These are phyloP conservation scores for Dactylellina cionopaga DNA, from an alignment of 2,329 filamentous ascomycete genomes.

Conservation along the genomic window DNA sequence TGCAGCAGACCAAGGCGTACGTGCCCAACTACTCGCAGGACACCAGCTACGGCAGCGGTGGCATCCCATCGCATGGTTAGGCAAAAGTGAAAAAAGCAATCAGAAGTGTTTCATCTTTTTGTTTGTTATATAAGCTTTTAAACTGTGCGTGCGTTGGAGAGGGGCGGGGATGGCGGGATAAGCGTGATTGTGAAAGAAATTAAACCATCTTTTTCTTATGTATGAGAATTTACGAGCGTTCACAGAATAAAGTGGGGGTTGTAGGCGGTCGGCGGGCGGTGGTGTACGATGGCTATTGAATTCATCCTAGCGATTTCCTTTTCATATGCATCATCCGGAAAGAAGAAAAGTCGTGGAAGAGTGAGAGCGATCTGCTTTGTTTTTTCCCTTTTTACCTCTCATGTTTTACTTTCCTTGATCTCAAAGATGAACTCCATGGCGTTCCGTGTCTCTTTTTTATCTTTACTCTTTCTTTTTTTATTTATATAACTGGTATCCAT, in stretches of 20 bases:
- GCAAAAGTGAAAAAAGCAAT: too few relatives aligned
- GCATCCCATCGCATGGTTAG: constrained; percentile 50
- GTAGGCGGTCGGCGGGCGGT: too few relatives aligned
- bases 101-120: too few relatives aligned
- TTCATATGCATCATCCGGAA: not conserved
- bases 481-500: constrained; percentile 9
- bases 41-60: constrained; percentile 51
- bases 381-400: not conserved
- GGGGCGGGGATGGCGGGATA: not conserved
- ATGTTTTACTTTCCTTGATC: not conserved
- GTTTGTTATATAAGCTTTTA: too few relatives aligned
- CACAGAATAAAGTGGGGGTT: too few relatives aligned
- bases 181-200: too few relatives aligned
- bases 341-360: too few relatives aligned
- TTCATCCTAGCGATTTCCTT: too few relatives aligned
- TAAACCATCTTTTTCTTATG: too few relatives aligned
- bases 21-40: constrained; percentile 43
- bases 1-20: constrained; percentile 52
- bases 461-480: not conserved
- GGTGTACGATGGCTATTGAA: too few relatives aligned
- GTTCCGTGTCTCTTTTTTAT: constrained; percentile 7
- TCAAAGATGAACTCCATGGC: not conserved
- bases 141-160: too few relatives aligned
- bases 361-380: not conserved
- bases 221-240: too few relatives aligned